Conservation (phyloP, 257 asterid genomes). For the Ballota nigra region DNA sequence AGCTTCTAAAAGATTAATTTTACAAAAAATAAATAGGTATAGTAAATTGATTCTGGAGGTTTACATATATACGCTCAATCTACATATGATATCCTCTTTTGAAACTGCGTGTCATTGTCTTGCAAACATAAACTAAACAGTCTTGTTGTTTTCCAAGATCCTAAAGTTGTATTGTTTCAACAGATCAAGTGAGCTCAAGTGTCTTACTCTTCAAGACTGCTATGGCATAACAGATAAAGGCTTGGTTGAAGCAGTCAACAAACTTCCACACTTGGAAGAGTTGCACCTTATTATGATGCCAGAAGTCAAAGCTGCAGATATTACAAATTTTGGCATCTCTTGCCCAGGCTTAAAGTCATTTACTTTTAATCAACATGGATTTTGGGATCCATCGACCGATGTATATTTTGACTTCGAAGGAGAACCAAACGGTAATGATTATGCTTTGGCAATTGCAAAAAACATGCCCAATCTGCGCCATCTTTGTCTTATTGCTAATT, state of each 20-base stretch:
- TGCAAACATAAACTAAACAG: too few species aligned
- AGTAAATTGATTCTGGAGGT: too few species aligned
- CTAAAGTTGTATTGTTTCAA: too few species aligned
- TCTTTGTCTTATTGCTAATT: not conserved
- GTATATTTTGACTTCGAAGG: too few species aligned
- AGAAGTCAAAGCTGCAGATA: not conserved
- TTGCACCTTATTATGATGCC: constrained; percentile 32
- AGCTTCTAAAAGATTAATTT: too few species aligned
- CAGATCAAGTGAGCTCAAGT: not conserved
- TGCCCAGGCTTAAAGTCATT: constrained; percentile 19
- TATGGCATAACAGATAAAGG: not conserved
- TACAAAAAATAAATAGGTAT: too few species aligned
- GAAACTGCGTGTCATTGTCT: too few species aligned
- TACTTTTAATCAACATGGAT: not conserved
- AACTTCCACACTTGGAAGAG: constrained; percentile 42
- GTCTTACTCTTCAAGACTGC: not conserved
- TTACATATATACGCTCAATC: too few species aligned
- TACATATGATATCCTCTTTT: too few species aligned
- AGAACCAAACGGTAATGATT: not conserved
- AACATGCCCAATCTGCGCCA: not conserved
- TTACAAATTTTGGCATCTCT: constrained; percentile 32
- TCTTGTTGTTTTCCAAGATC: too few species aligned
- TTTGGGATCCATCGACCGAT: too few species aligned
- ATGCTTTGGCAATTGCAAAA: not conserved
- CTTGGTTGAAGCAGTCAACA: constrained; percentile 21